These are phyloP conservation scores for Dactylellina parvicollis DNA, from an alignment of 2,329 filamentous ascomycete species.

Conservation along the genomic window DNA sequence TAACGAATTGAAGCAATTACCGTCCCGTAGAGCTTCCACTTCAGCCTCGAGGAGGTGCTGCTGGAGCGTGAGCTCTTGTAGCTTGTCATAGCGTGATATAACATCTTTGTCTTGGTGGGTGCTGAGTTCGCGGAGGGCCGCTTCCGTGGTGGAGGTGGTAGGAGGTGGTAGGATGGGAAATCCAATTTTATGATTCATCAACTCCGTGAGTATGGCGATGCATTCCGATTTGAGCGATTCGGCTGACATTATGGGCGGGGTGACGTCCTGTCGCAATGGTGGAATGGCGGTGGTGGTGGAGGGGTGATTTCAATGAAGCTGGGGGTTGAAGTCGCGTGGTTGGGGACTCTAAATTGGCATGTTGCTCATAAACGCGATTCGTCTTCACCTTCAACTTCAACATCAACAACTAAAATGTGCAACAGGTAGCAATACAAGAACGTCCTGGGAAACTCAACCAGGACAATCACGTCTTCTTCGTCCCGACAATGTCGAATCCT, in stretches of 20 bases:
- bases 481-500: conserved; percentile 68
- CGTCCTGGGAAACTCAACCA: conserved; percentile 15
- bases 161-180: conserved; percentile 47
- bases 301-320: neutral
- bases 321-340: conserved; percentile 33
- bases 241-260: conserved; percentile 19
- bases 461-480: neutral
- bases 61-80: conserved; percentile 41
- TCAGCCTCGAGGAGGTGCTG: conserved; percentile 37
- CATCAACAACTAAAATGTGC: conserved; percentile 24
- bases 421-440: conserved; percentile 1
- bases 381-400: neutral
- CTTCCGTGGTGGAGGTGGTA: conserved; percentile 20
- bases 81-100: conserved; percentile 27
- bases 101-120: conserved; percentile 27
- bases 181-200: conserved; percentile 43
- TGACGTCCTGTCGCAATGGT: neutral
- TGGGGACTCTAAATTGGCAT: neutral
- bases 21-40: conserved; percentile 32
- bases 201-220: conserved; percentile 36
- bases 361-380: conserved; percentile 17
- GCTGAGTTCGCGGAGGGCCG: conserved; percentile 26
- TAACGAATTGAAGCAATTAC: conserved; percentile 9
- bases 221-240: conserved; percentile 26
- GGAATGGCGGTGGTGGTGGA: too few relatives aligned